Conservation (phyloP, 2,329 filamentous ascomycete species). For the Lecanicillium sp. region DNA sequence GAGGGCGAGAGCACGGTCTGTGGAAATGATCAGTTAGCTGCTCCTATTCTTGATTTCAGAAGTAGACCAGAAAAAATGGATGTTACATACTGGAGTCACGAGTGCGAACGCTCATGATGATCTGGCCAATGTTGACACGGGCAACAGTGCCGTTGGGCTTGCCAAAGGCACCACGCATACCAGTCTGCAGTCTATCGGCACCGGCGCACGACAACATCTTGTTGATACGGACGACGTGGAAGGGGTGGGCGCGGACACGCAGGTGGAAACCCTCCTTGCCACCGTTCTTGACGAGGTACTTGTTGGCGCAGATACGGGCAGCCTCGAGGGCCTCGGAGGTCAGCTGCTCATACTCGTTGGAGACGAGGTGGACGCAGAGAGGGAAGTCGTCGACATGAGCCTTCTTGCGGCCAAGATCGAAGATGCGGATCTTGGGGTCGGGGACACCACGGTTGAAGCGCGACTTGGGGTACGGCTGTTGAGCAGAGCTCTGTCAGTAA, state of each 20-base stretch:
- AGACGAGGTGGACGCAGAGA: constrained; percentile 97
- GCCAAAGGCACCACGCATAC: constrained; percentile 99
- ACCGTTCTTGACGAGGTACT: constrained; percentile 71
- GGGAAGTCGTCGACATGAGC: constrained; percentile 99
- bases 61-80: constrained; percentile 17
- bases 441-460: constrained; percentile 99
- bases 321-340: constrained; percentile 99
- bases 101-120: constrained; percentile 94
- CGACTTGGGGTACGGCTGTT: constrained; percentile 94
- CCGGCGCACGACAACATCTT: constrained; percentile 99
- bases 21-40: constrained; percentile 9
- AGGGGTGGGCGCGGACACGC: constrained; percentile 85
- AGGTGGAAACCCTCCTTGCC: constrained; percentile 71
- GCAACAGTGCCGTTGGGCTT: constrained; percentile 99
- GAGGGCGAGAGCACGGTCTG: constrained; percentile 84
- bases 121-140: constrained; percentile 99
- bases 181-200: constrained; percentile 99
- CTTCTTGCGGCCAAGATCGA: constrained; percentile 97
- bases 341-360: constrained; percentile 99
- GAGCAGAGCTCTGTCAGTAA: constrained; percentile 1
- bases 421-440: constrained; percentile 85
- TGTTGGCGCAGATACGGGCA: constrained; percentile 99
- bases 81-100: constrained; percentile 84
- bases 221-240: constrained; percentile 99
- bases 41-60: not conserved